Base-by-base conservation (phyloP, 2,329 filamentous ascomycete species). In the Mollisia scopiformis region DNA sequence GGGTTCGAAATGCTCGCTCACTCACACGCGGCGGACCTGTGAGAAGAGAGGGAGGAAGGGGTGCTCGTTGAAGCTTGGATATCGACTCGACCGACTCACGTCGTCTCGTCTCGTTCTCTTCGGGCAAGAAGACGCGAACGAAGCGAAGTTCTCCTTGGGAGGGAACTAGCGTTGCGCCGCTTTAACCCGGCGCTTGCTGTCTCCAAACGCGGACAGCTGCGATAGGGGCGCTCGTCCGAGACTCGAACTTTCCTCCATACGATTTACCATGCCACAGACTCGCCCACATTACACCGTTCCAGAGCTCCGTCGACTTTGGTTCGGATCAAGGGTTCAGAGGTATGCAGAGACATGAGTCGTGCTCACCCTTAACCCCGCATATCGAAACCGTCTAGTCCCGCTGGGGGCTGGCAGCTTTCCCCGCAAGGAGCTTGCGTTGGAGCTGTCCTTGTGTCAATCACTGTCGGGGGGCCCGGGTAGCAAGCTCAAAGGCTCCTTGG, bases 321-420 rank as follows among this genome's bases (percentile, higher is more conserved):
- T 57, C 59, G 59, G 59, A 46, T 58, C 57, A 62, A 64, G 52
- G 62, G 59, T 56, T 57, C 51, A 16, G 54, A 35, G 28, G 37
- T 23, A 46, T 55, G 58, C 51, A 58, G 35, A 21, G 33, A 21
- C 51, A 35, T 55, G 50, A 63, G 21, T 61, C 57, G 54, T 37
- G 31, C 43, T 47, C 43, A 11, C 10, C 8, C 14, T 2, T 23
- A 30, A 58, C 60, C 61, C 61, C 61, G 57, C 61, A 58, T 21
- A 53, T 39, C 10, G 53, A 28, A 28, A 49, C n/a, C 8, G n/a
- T 35, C 37, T 52, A 51, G 23, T 49, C 31, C 47, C 46, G 57
- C 30, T 47, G 39, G 30, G 25, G 14, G 21, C 14, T 41, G 49
- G 23, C 11, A 41, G 49, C 31, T 27, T 63, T 62, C 62, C 59